A percentile compares a stretch with the other conserved stretches of the same genome.
phyloP scores from a whole-genome alignment of 768 basidiomycete species.

The Lentinus brumalis region DNA sequence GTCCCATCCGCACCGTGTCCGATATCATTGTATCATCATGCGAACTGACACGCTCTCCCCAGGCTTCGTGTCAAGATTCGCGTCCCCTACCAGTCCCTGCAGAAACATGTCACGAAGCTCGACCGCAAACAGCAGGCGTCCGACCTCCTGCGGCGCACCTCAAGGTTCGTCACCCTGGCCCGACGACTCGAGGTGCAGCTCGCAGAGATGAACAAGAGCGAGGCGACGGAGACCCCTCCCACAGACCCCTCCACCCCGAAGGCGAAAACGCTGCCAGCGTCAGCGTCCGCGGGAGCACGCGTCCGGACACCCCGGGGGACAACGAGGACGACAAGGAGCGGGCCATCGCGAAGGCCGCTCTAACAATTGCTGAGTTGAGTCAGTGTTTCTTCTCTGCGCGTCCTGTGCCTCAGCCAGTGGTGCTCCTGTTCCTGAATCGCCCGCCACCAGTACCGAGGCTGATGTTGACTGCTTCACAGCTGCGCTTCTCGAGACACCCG shows the following conservation, averaged over 20 bases:
- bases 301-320: slow-evolving; percentile 34
- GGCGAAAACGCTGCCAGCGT: slow-evolving; percentile 6
- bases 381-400: slow-evolving; percentile 30
- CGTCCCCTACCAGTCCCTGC: slow-evolving; percentile 76
- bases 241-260: slow-evolving; percentile 9
- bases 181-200: slow-evolving; percentile 86
- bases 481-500: slow-evolving; percentile 12
- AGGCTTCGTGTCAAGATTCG: slow-evolving; percentile 88
- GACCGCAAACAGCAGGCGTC: slow-evolving; percentile 81
- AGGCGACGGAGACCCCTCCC: slow-evolving; percentile 12
- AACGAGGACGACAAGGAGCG: slow-evolving; percentile 83
- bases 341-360: slow-evolving; percentile 89
- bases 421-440: neutral
- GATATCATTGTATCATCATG: neutral
- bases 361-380: slow-evolving; percentile 92
- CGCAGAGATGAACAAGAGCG: slow-evolving; percentile 55
- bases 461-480: neutral
- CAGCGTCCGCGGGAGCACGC: neutral
- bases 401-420: neutral
- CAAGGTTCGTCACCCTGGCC: slow-evolving; percentile 82
- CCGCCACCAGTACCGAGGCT: no score
- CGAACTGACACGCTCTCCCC: slow-evolving; percentile 17
- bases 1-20: no score
- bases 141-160: slow-evolving; percentile 80
- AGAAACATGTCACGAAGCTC: slow-evolving; percentile 69